Evolutionary conservation across 2,329 filamentous ascomycete genomes (phyloP).

Genomic region (Scedosporium aurantiacum): DNA sequence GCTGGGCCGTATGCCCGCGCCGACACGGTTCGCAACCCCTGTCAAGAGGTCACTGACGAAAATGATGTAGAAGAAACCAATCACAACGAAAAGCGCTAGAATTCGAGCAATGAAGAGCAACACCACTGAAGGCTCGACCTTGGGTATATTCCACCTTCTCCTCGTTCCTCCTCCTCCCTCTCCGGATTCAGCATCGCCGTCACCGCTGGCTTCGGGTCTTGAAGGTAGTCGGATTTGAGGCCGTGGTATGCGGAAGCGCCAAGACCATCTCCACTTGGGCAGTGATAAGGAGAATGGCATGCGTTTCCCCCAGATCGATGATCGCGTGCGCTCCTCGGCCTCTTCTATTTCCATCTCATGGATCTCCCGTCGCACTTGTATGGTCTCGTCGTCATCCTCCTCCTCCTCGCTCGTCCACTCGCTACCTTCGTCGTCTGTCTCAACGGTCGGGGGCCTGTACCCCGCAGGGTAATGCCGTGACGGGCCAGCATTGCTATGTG

Average conservation of each 20-base stretch:
- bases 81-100: slow-evolving; percentile 62
- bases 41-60: slow-evolving; percentile 79
- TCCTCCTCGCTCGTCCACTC: slow-evolving; percentile 34
- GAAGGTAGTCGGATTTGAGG: slow-evolving; percentile 38
- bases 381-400: slow-evolving; percentile 40
- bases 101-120: slow-evolving; percentile 61
- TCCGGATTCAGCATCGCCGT: background rate
- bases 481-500: slow-evolving; percentile 27
- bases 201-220: slow-evolving; percentile 12
- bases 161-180: slow-evolving; percentile 6
- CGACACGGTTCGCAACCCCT: slow-evolving; percentile 48
- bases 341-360: slow-evolving; percentile 84
- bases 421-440: slow-evolving; percentile 58
- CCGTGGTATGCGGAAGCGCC: slow-evolving; percentile 42
- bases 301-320: slow-evolving; percentile 42
- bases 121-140: slow-evolving; percentile 23
- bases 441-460: slow-evolving; percentile 74
- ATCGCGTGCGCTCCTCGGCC: slow-evolving; percentile 24
- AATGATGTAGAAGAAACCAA: slow-evolving; percentile 70
- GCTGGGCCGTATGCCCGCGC: slow-evolving; percentile 61
- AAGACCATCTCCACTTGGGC: slow-evolving; percentile 43
- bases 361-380: slow-evolving; percentile 67
- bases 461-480: slow-evolving; percentile 36
- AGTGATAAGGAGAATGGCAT: slow-evolving; percentile 42
- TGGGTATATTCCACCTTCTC: slow-evolving; percentile 4